phyloP scores from a whole-genome alignment of 129 eudicot genomes.

The Silybum marianum region DNA sequence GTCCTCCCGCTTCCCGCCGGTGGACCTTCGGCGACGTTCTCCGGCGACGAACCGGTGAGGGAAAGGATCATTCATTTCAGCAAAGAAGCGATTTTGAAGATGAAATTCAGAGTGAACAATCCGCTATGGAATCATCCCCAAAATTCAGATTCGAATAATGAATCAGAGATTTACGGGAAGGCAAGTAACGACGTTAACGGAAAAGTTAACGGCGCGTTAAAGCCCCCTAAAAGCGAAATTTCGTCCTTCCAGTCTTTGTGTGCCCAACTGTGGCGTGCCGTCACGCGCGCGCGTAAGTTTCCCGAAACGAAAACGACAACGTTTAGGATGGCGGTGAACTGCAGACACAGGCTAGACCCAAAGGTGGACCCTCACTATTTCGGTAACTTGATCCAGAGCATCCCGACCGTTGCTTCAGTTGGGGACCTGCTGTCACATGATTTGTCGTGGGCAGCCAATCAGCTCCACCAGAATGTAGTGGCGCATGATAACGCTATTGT shows the following conservation, averaged over 20 bases:
- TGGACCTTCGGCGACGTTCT: conserved; percentile 75
- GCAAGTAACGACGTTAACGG: conserved; percentile 40
- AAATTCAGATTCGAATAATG: conserved; percentile 20
- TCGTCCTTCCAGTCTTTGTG: conserved; percentile 76
- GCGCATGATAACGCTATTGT: conserved; percentile 65
- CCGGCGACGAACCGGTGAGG: conserved; percentile 72
- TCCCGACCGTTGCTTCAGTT: conserved; percentile 68
- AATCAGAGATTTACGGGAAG: conserved; percentile 40
- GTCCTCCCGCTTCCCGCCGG: conserved; percentile 56
- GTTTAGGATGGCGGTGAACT: conserved; percentile 86
- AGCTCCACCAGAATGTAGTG: conserved; percentile 72
- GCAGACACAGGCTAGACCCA: conserved; percentile 73
- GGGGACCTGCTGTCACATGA: conserved; percentile 62
- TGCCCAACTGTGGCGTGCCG: conserved; percentile 78
- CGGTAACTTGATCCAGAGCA: conserved; percentile 85
- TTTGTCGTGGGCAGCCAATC: conserved; percentile 60
- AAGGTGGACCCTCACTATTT: conserved; percentile 61
- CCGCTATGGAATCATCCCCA: conserved; percentile 36
- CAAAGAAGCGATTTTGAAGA: conserved; percentile 59
- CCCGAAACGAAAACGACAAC: conserved; percentile 54
- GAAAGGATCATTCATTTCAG: conserved; percentile 77
- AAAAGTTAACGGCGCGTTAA: conserved; percentile 31
- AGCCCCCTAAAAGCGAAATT: conserved; percentile 44
- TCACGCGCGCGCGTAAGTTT: conserved; percentile 68
- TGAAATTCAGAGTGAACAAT: conserved; percentile 66